Evolutionary conservation across 768 basidiomycete species (phyloP), one percentile per base, ranked within the genome.

Genomic region (Clathrus columnatus): DNA sequence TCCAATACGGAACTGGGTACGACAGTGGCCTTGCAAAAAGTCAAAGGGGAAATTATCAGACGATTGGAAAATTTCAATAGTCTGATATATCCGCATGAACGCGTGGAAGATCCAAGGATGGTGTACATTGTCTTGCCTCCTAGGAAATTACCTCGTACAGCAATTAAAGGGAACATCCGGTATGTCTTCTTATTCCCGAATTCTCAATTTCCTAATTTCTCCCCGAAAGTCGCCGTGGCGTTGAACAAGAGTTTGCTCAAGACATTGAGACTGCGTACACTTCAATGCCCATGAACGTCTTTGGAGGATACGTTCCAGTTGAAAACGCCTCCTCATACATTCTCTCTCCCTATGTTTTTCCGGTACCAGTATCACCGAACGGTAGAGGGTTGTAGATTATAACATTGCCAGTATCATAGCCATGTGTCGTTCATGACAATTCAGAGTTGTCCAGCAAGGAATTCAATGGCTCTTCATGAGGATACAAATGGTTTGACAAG

Each of bases 381-480:
- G n/a, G n/a, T n/a, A n/a, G n/a, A n/a, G n/a, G n/a, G n/a, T n/a
- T n/a, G n/a, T n/a, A n/a, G n/a, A n/a, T n/a, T n/a, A n/a, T n/a
- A n/a, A n/a, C n/a, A n/a, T n/a, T n/a, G n/a, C n/a, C n/a, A n/a
- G n/a, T n/a, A n/a, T n/a, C n/a, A n/a, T n/a, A n/a, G n/a, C n/a
- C n/a, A n/a, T n/a, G n/a, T n/a, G n/a, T n/a, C n/a, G n/a, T n/a
- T n/a, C n/a, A n/a, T n/a, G n/a, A n/a, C n/a, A n/a, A n/a, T n/a
- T n/a, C n/a, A n/a, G n/a, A 21, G 30, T 18, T 47, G 23, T 27
- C 5, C 41, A 11, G 61, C 61, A 51, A 46, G 44, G 4, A 59
- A 63, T 51, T 47, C 47, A n/a, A 42, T 51, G 11, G 83, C 80
- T 80, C 59, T 83, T 18, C 50, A 60, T 20, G n/a, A n/a, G n/a